These are phyloP conservation scores for Hymenoscyphus repandus DNA, from an alignment of 2,329 filamentous ascomycete species.

Conservation along the genomic window DNA sequence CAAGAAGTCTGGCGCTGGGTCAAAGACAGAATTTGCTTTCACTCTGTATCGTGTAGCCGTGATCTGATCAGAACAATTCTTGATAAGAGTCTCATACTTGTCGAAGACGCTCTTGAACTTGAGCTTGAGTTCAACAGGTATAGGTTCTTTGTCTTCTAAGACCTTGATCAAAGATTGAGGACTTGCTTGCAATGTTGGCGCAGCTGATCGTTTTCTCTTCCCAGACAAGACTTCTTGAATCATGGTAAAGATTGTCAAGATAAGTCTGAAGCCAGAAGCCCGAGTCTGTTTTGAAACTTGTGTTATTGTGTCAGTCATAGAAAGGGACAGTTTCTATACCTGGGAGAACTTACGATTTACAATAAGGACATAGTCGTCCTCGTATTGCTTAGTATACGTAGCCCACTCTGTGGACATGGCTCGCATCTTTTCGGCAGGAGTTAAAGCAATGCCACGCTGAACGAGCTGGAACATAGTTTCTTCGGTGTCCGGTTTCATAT, in stretches of 20 bases:
- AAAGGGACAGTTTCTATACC: not conserved
- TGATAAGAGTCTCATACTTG: constrained; percentile 29
- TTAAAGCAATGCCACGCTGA: constrained; percentile 40
- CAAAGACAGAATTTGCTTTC: constrained; percentile 26
- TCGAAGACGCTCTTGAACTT: constrained; percentile 30
- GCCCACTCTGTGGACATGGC: constrained; percentile 42
- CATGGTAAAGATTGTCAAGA: constrained; percentile 34
- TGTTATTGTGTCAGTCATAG: constrained; percentile 8
- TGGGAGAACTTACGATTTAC: constrained; percentile 29
- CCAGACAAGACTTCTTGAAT: constrained; percentile 27
- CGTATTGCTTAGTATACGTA: constrained; percentile 36
- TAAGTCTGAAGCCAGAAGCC: constrained; percentile 31
- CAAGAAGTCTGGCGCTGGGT: constrained; percentile 27
- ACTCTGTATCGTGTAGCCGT: constrained; percentile 23
- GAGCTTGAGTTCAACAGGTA: constrained; percentile 26
- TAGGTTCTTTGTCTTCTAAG: constrained; percentile 27
- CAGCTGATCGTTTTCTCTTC: constrained; percentile 8
- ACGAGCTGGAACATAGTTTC: constrained; percentile 44
- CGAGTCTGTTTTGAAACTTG: constrained; percentile 32
- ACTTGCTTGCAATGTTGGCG: constrained; percentile 28
- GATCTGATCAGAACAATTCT: constrained; percentile 24
- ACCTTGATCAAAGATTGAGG: constrained; percentile 28
- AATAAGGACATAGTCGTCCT: constrained; percentile 37
- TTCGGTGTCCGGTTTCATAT: constrained; percentile 34
- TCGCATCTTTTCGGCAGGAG: constrained; percentile 41